Percentiles rank a stretch among this genome's conserved stretches.
Conservation (phyloP, 2,329 filamentous ascomycete genomes). For the Cercospora sp. region DNA sequence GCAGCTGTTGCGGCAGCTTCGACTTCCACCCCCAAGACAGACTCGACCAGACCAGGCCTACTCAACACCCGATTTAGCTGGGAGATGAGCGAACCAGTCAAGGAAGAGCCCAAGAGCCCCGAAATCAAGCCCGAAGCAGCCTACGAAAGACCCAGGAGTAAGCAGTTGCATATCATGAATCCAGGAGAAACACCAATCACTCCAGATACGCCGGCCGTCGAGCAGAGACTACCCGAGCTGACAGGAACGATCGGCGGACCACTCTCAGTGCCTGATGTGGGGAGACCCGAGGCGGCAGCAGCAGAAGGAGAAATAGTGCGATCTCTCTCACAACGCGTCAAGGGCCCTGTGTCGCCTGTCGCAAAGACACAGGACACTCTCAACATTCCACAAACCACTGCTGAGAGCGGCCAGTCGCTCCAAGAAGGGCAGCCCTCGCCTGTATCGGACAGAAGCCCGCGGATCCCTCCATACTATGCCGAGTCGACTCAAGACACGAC, state of each 20-base stretch:
- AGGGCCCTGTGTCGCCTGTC: constrained; percentile 26
- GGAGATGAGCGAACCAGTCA: constrained; percentile 34
- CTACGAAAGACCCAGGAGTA: constrained; percentile 37
- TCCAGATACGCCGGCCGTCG: constrained; percentile 17
- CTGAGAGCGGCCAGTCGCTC: constrained; percentile 21
- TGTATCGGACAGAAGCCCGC: constrained; percentile 24
- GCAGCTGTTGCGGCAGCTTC: constrained; percentile 9
- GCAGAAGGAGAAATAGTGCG: constrained; percentile 21
- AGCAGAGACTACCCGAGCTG: constrained; percentile 3
- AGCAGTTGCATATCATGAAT: constrained; percentile 49
- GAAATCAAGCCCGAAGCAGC: constrained; percentile 35
- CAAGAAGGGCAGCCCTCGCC: constrained; percentile 30
- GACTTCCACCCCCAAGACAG: background rate
- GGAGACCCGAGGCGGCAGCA: constrained; percentile 19
- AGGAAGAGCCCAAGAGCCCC: constrained; percentile 27
- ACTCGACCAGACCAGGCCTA: constrained; percentile 21
- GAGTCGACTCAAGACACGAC: constrained; percentile 18
- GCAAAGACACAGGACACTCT: constrained; percentile 28
- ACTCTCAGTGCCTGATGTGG: constrained; percentile 11
- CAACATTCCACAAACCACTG: constrained; percentile 19
- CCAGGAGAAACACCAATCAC: constrained; percentile 36
- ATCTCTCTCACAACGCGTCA: constrained; percentile 22
- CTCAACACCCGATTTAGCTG: constrained; percentile 44
- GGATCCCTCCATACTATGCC: constrained; percentile 24
- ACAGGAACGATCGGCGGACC: constrained; percentile 10